phyloP scores from a whole-genome alignment of 192 early-diverging fungal genomes.

The Backusella macrospora region DNA sequence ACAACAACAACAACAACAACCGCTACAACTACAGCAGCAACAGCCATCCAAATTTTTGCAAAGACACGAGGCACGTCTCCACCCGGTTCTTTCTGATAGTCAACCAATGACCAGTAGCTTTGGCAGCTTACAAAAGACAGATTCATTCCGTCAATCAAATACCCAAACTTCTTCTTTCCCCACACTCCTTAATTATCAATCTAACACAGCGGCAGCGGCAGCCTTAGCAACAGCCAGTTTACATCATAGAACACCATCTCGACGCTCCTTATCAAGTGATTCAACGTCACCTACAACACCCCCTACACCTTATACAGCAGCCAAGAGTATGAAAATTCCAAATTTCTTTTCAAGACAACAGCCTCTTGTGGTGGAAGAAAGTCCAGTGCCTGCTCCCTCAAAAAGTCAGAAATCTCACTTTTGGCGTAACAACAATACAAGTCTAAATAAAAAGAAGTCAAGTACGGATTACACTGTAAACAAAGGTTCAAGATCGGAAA shows the following conservation, averaged over 20 bases:
- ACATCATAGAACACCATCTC: conserved; percentile 4
- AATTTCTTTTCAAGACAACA: conserved; percentile 7
- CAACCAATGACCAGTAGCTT: background rate
- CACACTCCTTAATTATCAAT: background rate
- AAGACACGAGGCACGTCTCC: background rate
- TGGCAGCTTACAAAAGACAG: conserved; percentile 1
- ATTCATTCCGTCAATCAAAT: background rate
- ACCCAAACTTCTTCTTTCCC: background rate
- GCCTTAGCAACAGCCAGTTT: background rate
- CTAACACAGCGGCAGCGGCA: background rate
- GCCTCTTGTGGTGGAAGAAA: background rate
- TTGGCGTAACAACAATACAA: conserved; percentile 7
- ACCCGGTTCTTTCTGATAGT: background rate
- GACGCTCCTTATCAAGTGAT: background rate
- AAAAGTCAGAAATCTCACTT: background rate
- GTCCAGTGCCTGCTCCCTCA: background rate
- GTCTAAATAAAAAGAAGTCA: background rate
- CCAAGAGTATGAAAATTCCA: conserved; percentile 7
- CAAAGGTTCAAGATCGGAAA: conserved; percentile 14
- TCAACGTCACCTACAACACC: background rate
- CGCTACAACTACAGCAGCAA: conserved; percentile 45
- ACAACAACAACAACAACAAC: conserved; percentile 31
- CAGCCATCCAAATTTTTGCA: conserved; percentile 4
- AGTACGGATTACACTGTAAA: background rate
- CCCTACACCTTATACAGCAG: background rate